A percentile compares a stretch with the other conserved stretches of the same genome.
phyloP scores from a whole-genome alignment of 768 basidiomycete species.

The Mycena crocata region DNA sequence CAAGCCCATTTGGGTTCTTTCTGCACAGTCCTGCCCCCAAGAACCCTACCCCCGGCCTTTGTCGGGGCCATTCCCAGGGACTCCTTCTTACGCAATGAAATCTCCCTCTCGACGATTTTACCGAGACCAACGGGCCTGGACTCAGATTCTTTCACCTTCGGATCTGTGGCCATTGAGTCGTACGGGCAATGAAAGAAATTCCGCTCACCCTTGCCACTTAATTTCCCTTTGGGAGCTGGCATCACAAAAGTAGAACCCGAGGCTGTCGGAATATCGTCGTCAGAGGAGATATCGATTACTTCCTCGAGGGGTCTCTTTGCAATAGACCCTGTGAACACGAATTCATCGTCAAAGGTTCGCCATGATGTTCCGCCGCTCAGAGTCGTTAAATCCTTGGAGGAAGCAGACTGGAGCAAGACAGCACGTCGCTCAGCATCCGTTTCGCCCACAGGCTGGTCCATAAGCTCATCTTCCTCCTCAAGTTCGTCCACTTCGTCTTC shows the following conservation, averaged over 20 bases:
- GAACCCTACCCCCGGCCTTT: constrained; percentile 40
- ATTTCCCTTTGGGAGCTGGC: constrained; percentile 7
- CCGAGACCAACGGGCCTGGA: constrained; percentile 46
- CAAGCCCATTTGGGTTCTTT: constrained; percentile 60
- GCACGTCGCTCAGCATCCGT: constrained; percentile 62
- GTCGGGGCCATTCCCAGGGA: constrained; percentile 53
- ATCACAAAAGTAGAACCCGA: constrained; percentile 45
- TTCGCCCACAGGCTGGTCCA: constrained; percentile 50
- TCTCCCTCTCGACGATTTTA: constrained; percentile 56
- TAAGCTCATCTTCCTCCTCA: not conserved
- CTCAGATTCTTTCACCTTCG: not conserved
- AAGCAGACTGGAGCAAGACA: constrained; percentile 60
- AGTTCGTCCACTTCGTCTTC: too few relatives aligned
- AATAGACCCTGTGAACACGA: constrained; percentile 51
- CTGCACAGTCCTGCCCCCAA: constrained; percentile 31
- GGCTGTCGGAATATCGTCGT: constrained; percentile 42
- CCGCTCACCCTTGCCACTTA: not conserved
- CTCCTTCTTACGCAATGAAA: constrained; percentile 58
- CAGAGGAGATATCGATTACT: constrained; percentile 28
- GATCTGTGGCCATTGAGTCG: not conserved
- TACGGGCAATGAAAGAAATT: not conserved
- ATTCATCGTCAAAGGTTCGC: constrained; percentile 63
- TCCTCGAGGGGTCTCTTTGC: not conserved
- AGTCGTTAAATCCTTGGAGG: constrained; percentile 54
- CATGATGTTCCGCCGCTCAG: constrained; percentile 54